phyloP scores from a whole-genome alignment of 1,139 yeast genomes.

The Lodderomyces beijingensis region DNA sequence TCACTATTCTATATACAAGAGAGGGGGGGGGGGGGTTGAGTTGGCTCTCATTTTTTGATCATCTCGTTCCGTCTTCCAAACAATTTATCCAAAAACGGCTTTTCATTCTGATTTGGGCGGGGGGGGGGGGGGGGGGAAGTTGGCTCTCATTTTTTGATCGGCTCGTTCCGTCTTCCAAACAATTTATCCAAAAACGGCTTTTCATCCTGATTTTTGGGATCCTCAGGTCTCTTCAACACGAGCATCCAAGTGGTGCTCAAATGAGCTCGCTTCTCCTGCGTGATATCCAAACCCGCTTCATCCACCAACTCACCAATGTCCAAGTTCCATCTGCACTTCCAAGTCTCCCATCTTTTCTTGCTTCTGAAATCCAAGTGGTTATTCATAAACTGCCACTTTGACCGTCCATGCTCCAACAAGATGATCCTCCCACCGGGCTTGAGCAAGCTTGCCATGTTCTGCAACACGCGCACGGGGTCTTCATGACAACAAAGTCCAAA shows the following conservation, averaged over 20 bases:
- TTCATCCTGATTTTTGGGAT: conserved; percentile 42
- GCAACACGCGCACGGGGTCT: conserved; percentile 79
- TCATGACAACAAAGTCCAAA: conserved; percentile 95
- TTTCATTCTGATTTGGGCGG: conserved; percentile 28
- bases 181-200: conserved; percentile 42
- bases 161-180: conserved; percentile 27
- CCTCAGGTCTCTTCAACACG: conserved; percentile 70
- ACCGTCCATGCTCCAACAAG: conserved; percentile 87
- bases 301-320: conserved; percentile 86
- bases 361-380: conserved; percentile 79
- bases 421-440: conserved; percentile 91
- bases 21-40: conserved; percentile 9
- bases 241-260: conserved; percentile 93
- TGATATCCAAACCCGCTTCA: conserved; percentile 78
- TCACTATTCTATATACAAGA: conserved; percentile 1
- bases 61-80: conserved; percentile 27
- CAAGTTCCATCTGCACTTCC: conserved; percentile 98
- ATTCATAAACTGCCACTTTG: conserved; percentile 74
- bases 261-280: conserved; percentile 75
- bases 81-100: conserved; percentile 40
- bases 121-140: conserved; percentile 9
- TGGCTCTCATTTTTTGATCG: conserved; percentile 9
- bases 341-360: conserved; percentile 74
- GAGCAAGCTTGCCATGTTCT: conserved; percentile 66
- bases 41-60: conserved; percentile 9